These are phyloP conservation scores for Aegilops umbellulata DNA, from an alignment of 176 grass and related monocot species.

Conservation along the genomic window DNA sequence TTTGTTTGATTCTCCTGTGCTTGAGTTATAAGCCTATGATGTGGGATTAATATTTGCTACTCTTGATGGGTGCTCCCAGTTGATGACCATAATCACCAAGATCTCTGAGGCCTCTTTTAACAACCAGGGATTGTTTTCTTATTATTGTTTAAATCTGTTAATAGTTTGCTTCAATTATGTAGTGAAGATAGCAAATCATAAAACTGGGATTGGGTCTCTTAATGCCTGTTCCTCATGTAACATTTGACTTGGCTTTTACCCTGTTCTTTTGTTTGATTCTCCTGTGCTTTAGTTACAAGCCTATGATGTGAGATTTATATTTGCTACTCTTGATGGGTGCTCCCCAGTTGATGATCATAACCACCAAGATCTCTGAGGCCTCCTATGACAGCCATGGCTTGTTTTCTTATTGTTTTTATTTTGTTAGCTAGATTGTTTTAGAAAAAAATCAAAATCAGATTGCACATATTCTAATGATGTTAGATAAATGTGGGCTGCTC, in stretches of 20 bases:
- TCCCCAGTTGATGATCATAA: slow-evolving; percentile 23
- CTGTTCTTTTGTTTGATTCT: background rate
- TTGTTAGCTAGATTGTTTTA: background rate
- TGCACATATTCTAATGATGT: background rate
- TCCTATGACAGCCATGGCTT: background rate
- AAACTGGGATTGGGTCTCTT: background rate
- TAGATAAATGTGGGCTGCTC: background rate
- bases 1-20: background rate
- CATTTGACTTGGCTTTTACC: background rate
- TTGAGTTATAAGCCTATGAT: background rate
- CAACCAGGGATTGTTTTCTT: background rate
- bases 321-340: slow-evolving; percentile 34
- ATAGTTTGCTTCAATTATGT: background rate
- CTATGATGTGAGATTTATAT: slow-evolving; percentile 17
- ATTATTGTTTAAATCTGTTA: background rate
- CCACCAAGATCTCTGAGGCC: slow-evolving; percentile 1
- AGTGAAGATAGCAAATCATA: background rate
- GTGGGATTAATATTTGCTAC: slow-evolving; percentile 17
- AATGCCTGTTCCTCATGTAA: background rate
- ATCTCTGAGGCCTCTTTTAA: slow-evolving; percentile 14
- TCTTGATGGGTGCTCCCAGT: slow-evolving; percentile 26
- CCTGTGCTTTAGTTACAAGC: background rate
- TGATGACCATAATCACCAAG: background rate
- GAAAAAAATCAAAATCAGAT: too few relatives aligned
- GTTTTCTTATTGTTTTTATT: background rate